Evolutionary conservation across 495 filamentous ascomycete species (phyloP), one percentile per base, ranked within the genome.

Genomic region (Letharia lupina): DNA sequence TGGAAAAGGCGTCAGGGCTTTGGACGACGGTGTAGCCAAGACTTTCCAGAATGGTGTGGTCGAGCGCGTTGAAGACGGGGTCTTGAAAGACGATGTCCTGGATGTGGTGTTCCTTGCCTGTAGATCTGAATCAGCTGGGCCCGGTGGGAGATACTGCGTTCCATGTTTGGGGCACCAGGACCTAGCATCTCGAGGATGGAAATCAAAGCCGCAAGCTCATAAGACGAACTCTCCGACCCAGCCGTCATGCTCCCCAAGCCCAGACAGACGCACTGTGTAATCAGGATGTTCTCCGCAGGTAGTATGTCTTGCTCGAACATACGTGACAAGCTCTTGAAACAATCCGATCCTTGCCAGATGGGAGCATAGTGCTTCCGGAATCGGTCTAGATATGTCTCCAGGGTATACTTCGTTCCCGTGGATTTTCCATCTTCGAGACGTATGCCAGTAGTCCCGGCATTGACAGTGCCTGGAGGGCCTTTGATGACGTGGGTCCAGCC

Each of bases 61-160:
- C 89, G 10, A 81, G 73, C 11, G 73, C 54, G 62, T 84, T 90
- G 76, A 91, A 91, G 68, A 83, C 70, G 10, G 89, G 89, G 60
- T 93, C 89, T 76, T 93, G 89, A 33, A 87, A 82, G 67, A 84
- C 74, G 60, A 83, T 76, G 39, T 54, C 6, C 15, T 47, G 28
- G 20, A 60, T 42, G 37, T 4, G 48, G 9, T 59, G 57, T 5
- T 4, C 50, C 42, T 60, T 45, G 33, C 31, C 52, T 44, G 11
- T 56, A 37, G 28, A 3, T 47, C 18, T 47, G 44, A 1, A 47
- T 47, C 20, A 47, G 44, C 44, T 47, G 23, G 23, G 23, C 23
- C 23, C 3, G 48, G 10, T 15, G 61, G 61, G 16, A 15, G 13
- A 1, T 16, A 13, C 6, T 13, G 11, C 37, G 8, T 39, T 59